Evolutionary conservation across 352 stramenopile species (phyloP), one percentile per base, ranked within the genome.

Genomic region (Phytophthora palmivora): DNA sequence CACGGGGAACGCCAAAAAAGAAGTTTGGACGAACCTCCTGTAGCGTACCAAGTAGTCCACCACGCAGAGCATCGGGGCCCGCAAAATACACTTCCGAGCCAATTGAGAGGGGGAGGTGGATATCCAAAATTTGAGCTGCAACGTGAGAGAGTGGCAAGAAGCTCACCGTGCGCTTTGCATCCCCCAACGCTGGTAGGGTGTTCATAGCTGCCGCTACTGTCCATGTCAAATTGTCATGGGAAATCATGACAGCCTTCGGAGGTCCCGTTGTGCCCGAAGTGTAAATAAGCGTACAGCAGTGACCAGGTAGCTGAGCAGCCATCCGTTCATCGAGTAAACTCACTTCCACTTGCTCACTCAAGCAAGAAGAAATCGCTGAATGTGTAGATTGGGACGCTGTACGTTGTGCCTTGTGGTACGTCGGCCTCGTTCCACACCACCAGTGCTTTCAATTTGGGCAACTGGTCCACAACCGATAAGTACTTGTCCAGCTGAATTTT

Each of bases 221-320:
- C 83, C 83, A 92, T 16, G 81, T 87, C 45, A 89, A 82, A 56
- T 88, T 88, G 67, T 91, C 82, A 56, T 91, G 79, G 16, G 79
- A 89, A 70, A 91, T 82, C 82, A 91, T 89, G 34, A 89, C 82
- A 58, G 70, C 82, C 65, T 91, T 91, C 14, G 82, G 73, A 19
- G 72, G 68, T 12, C 82, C 82, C 6, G 82, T 91, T 26, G 82
- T 89, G 32, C 94, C 94, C 2, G 85, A 97, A 24, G 91, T 98
- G 79, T 98, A 98, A 60, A 98, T 96, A 19, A 97, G 70, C 37
- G 87, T 92, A 44, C 76, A 84, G 67, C 87, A 91, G 59, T 91
- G 76, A 16, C 78, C 79, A 18, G 82, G 79, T 34, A 61, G 63
- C 63, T 89, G 78, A 6, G 61, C 66, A 16, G 38, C 43, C 47